Percentiles rank a stretch among this genome's conserved stretches.
phyloP scores from a whole-genome alignment of 306 rosid species.

The Lathyrus oleraceus region DNA sequence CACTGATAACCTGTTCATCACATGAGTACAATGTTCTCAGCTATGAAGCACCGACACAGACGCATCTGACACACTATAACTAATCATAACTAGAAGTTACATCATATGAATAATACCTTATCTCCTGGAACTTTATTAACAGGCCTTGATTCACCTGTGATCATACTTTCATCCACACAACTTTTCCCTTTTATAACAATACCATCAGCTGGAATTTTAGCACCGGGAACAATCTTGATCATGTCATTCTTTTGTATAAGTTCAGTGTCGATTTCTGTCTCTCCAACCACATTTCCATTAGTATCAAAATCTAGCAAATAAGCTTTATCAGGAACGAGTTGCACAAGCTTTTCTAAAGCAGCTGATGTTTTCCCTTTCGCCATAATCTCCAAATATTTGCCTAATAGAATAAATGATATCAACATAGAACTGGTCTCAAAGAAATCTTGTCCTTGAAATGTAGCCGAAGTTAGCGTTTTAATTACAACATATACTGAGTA shows the following conservation, averaged over 20 bases:
- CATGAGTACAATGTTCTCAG: conserved; percentile 23
- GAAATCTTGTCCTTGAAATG: conserved; percentile 90
- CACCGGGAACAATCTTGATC: conserved; percentile 81
- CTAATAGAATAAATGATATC: conserved; percentile 91
- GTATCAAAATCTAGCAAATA: conserved; percentile 57
- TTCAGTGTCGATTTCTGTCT: conserved; percentile 78
- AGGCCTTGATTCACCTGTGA: conserved; percentile 91
- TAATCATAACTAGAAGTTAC: not conserved
- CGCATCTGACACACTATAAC: not conserved
- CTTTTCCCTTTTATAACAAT: conserved; percentile 80
- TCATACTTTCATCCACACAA: conserved; percentile 94
- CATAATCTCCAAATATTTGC: conserved; percentile 85
- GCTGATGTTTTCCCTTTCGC: conserved; percentile 95
- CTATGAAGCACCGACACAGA: not conserved
- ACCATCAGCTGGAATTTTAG: conserved; percentile 87
- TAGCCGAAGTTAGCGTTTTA: conserved; percentile 64
- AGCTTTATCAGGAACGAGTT: conserved; percentile 90
- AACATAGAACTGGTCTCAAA: conserved; percentile 96
- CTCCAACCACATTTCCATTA: conserved; percentile 61
- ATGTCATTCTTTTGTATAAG: conserved; percentile 77
- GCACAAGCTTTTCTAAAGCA: conserved; percentile 84
- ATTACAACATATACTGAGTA: conserved; percentile 75
- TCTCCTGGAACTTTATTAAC: conserved; percentile 68
- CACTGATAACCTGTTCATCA: conserved; percentile 79
- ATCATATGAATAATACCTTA: conserved; percentile 58